Base-by-base conservation (phyloP, 805 yeast species). In the Kodamaea fukazawae region DNA sequence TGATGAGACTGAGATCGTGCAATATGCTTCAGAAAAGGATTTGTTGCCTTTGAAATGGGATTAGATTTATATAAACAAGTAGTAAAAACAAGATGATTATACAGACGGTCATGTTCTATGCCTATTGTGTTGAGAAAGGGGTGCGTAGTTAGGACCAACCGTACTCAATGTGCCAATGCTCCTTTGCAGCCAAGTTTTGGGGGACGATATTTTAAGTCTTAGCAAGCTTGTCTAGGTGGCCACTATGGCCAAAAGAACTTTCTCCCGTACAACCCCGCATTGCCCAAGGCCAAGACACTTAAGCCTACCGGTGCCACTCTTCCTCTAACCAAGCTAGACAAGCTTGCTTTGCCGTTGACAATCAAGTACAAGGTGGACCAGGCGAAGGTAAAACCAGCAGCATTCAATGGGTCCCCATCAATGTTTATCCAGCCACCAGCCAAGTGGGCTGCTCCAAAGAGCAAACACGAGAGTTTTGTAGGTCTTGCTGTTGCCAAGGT, bases 301-400 rank as follows among this genome's bases (percentile, higher is more conserved):
- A 88, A 63, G 5, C 73, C 65, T 32, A 86, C 52, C 0, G 93
- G 91, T 66, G 79, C 76, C 3, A 81, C 54, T 28, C 80, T 78
- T 35, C 81, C 81, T 36, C 77, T 71, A 41, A 78, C 64, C 44
- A 81, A 45, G 27, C 75, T 72, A 32, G 64, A 67, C 18, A 83
- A 34, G 9, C 85, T 68, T 5, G 78, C 73, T 29, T 71, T 72
- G 1, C 88, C 87, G 54, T 86, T 86, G 11, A 83, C 86, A 9
- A 89, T 56, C 42, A 83, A 55, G 53, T 86, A 90, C 42, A 89
- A 60, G 6, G 84, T 58, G 6, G 86, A 78, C 96, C 96, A 90
- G 2, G 93, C 95, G 51, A 78, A 70, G 5, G 75, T 67, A 53
- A 89, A 83, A 0, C 96, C 96, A 1, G 91, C 73, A 3, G 95